Percentiles rank a stretch among this genome's conserved stretches.
Evolutionary conservation across 2,329 filamentous ascomycete genomes (phyloP).

Genomic region (Ophiognomonia clavigignenti-juglandacearum): DNA sequence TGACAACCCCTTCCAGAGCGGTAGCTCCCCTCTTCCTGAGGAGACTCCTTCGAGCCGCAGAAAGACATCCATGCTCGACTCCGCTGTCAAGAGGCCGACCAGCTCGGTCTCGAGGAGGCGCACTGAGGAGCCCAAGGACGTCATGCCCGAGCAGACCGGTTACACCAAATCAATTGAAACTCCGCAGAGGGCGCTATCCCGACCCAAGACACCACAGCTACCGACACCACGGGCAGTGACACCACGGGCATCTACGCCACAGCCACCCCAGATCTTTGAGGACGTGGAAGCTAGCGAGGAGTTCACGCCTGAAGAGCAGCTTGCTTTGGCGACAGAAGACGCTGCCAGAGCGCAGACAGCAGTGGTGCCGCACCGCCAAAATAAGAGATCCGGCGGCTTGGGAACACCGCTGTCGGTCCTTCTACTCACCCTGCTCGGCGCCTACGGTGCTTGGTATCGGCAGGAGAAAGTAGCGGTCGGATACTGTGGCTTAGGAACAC

Average conservation of each 20-base stretch:
- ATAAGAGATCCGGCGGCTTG: conserved; percentile 39
- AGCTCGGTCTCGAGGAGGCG: conserved; percentile 38
- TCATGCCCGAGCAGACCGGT: conserved; percentile 48
- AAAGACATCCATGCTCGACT: conserved; percentile 40
- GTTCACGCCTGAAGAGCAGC: conserved; percentile 86
- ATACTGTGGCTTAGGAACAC: conserved; percentile 81
- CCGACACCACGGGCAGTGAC: too few relatives aligned
- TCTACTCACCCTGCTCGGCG: conserved; percentile 62
- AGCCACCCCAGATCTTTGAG: too few relatives aligned
- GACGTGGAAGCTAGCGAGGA: conserved; percentile 73
- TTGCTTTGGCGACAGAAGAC: conserved; percentile 71
- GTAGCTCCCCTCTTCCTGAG: conserved; percentile 61
- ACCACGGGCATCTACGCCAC: too few relatives aligned
- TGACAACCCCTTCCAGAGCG: conserved; percentile 91
- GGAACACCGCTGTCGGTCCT: conserved; percentile 68
- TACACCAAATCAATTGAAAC: conserved; percentile 56
- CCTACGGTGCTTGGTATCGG: conserved; percentile 78
- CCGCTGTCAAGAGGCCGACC: conserved; percentile 31
- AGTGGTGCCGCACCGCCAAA: conserved; percentile 34
- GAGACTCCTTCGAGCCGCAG: conserved; percentile 45
- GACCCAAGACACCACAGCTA: conserved; percentile 29
- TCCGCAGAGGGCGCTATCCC: conserved; percentile 37
- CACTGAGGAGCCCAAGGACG: conserved; percentile 39
- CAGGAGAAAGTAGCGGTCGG: conserved; percentile 96
- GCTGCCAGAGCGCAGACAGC: conserved; percentile 47